These are phyloP conservation scores for Phellopilus nigrolimitatus DNA, from an alignment of 1,284 basidiomycete genomes.

Conservation along the genomic window DNA sequence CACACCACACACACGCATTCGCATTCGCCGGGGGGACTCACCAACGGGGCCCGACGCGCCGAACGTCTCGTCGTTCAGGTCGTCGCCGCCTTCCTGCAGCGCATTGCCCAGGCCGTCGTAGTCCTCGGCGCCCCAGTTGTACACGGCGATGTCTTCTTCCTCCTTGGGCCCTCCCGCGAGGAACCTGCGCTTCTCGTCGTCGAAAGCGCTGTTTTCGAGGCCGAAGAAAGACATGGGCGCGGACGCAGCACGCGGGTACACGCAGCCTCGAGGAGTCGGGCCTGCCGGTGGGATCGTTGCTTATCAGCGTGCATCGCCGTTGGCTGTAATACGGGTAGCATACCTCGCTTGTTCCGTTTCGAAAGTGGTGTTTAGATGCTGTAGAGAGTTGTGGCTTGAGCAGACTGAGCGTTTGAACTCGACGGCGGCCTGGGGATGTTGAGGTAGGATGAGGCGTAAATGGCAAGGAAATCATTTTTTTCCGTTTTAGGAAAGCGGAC, in stretches of 20 bases:
- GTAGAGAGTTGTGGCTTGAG: no score
- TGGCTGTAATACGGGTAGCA: not conserved
- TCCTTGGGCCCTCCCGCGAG: constrained; percentile 47
- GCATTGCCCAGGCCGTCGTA: constrained; percentile 88
- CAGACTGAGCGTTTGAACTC: no score
- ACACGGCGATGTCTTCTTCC: constrained; percentile 77
- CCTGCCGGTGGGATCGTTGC: not conserved
- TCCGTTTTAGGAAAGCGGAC: no score
- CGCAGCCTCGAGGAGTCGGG: constrained; percentile 4
- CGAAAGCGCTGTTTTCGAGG: constrained; percentile 60
- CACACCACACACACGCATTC: not conserved
- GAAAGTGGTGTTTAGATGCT: not conserved
- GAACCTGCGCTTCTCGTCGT: constrained; percentile 54
- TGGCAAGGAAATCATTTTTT: not conserved
- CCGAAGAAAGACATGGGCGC: constrained; percentile 74
- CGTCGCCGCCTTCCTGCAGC: constrained; percentile 85
- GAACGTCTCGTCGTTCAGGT: constrained; percentile 95
- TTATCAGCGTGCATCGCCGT: not conserved
- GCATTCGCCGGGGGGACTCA: constrained; percentile 35
- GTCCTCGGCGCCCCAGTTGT: constrained; percentile 85
- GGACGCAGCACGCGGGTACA: not conserved
- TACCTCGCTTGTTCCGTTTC: not conserved
- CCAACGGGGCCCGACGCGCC: constrained; percentile 67
- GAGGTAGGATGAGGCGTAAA: not conserved
- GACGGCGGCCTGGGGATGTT: not conserved